A percentile compares a stretch with the other conserved stretches of the same genome.
Evolutionary conservation across 768 basidiomycete genomes (phyloP).

Genomic region (Amanita thiersii): DNA sequence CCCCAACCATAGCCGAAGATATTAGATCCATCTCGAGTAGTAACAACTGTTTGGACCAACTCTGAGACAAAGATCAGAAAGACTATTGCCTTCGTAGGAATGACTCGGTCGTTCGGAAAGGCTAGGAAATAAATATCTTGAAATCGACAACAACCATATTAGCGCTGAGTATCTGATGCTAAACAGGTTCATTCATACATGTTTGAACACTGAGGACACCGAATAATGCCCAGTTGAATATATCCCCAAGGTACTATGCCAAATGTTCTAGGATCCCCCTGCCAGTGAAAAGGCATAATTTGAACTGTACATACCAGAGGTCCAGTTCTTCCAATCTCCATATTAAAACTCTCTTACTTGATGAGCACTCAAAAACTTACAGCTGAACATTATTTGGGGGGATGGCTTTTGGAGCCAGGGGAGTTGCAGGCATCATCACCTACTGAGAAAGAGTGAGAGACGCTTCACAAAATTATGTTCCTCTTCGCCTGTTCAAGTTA

Average conservation of each 20-base stretch:
- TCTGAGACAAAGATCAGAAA: not conserved
- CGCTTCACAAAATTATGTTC: too few species aligned
- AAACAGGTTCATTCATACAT: not conserved
- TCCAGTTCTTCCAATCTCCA: not conserved
- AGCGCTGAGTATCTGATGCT: not conserved
- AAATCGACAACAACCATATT: too few species aligned
- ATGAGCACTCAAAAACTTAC: not conserved
- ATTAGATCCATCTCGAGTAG: not conserved
- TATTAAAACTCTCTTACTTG: not conserved
- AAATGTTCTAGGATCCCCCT: not conserved
- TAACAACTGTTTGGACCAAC: not conserved
- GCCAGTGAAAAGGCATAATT: not conserved
- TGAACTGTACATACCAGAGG: not conserved
- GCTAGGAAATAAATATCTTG: not conserved
- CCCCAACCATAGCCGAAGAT: not conserved
- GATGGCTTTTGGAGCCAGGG: too few species aligned
- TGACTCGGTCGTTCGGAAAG: not conserved
- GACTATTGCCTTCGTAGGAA: not conserved
- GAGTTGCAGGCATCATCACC: too few species aligned
- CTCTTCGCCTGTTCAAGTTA: too few species aligned
- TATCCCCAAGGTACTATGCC: not conserved
- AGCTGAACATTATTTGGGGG: not conserved
- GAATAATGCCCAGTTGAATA: not conserved
- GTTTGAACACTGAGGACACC: not conserved
- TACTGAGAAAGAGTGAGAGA: too few species aligned